Evolutionary conservation across 176 grass and related monocot species (phyloP).

Genomic region (sorghum (Sorghum bicolor)): DNA sequence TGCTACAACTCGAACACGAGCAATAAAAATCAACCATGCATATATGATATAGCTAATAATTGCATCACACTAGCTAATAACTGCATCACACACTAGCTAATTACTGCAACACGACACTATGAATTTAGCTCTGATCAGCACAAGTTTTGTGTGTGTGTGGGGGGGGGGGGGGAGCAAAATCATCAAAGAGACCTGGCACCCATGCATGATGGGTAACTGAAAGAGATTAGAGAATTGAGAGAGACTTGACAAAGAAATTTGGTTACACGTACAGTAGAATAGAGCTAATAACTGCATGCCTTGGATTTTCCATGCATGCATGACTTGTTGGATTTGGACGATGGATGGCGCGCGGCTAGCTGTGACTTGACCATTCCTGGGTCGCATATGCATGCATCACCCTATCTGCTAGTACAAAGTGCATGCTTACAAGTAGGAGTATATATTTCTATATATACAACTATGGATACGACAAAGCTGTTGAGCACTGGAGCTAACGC

Average conservation of each 20-base stretch:
- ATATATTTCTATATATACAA: not conserved
- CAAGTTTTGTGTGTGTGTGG: too few species aligned
- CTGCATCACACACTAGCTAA: too few species aligned
- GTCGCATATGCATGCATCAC: not conserved
- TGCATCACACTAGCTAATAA: too few species aligned
- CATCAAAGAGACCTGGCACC: conserved; percentile 6
- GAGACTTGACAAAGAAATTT: conserved; percentile 4
- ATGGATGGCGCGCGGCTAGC: not conserved
- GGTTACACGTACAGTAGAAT: not conserved
- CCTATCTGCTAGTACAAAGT: not conserved
- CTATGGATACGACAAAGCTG: conserved; percentile 7
- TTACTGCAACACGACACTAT: too few species aligned
- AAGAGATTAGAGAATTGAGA: not conserved
- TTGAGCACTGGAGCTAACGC: not conserved
- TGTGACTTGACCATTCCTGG: not conserved
- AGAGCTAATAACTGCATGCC: too few species aligned
- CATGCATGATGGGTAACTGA: conserved; percentile 3
- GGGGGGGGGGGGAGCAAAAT: too few species aligned
- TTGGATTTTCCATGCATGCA: not conserved
- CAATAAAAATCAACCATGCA: too few species aligned
- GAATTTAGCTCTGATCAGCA: not conserved
- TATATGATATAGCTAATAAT: too few species aligned
- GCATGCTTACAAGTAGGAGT: not conserved
- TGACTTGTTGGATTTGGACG: not conserved
- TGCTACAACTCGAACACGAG: too few species aligned